Evolutionary conservation across 495 filamentous ascomycete species (phyloP).

Genomic region (Amphirosellinia nigrospora): DNA sequence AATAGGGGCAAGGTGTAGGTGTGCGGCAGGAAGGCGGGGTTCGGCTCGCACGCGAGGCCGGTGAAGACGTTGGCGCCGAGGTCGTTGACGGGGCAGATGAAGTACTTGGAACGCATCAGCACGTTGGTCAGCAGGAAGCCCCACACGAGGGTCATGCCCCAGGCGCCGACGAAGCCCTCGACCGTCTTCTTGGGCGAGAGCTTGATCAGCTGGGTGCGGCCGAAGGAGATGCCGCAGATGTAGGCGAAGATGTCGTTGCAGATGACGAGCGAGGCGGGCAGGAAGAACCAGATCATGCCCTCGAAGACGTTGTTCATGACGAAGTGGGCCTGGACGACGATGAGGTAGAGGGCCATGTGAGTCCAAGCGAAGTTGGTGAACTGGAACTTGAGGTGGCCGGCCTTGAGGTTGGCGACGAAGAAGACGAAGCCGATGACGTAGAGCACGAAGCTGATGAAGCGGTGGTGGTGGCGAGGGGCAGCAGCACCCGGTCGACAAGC

Average conservation of each 20-base stretch:
- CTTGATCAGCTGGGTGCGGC: conserved; percentile 95
- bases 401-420: conserved; percentile 95
- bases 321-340: conserved; percentile 97
- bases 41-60: conserved; percentile 89
- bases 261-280: conserved; percentile 93
- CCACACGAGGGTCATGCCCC: conserved; percentile 91
- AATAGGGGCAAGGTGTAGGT: conserved; percentile 79
- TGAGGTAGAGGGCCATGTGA: conserved; percentile 97
- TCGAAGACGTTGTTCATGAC: conserved; percentile 99
- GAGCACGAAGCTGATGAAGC: conserved; percentile 97
- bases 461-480: conserved; percentile 97
- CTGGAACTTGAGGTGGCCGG: conserved; percentile 95
- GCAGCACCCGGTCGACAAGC: conserved; percentile 88
- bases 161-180: conserved; percentile 96
- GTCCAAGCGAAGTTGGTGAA: conserved; percentile 99
- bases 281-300: conserved; percentile 99
- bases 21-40: conserved; percentile 86
- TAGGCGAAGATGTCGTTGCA: conserved; percentile 99
- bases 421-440: conserved; percentile 99
- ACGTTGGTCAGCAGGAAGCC: conserved; percentile 84
- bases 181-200: conserved; percentile 99
- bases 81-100: conserved; percentile 97
- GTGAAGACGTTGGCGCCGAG: conserved; percentile 91
- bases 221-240: conserved; percentile 95
- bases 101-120: conserved; percentile 93